phyloP scores from a whole-genome alignment of 768 basidiomycete genomes.

The Daedaleopsis sinensis region DNA sequence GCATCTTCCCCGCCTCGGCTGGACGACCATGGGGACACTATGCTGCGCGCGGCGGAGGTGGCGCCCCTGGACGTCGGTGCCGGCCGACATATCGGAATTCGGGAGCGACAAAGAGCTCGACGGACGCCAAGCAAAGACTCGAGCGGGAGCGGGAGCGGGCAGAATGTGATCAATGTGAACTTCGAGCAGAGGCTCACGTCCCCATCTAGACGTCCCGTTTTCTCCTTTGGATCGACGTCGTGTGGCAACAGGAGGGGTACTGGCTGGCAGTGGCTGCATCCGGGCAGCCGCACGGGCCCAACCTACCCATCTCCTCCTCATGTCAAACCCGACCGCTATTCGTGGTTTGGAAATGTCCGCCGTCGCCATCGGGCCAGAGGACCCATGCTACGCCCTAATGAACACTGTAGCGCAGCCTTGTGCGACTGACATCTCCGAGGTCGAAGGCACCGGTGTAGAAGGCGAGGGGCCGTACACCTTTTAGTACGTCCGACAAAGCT shows the following conservation, averaged over 20 bases:
- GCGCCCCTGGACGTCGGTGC: constrained; percentile 46
- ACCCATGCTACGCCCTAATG: not conserved
- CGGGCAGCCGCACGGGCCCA: too few relatives aligned
- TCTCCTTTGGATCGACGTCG: too few relatives aligned
- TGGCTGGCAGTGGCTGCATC: too few relatives aligned
- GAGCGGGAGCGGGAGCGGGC: constrained; percentile 1
- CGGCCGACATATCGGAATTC: constrained; percentile 13
- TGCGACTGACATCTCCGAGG: not conserved
- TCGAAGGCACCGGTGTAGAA: not conserved
- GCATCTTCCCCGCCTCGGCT: too few relatives aligned
- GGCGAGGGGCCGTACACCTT: not conserved
- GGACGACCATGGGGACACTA: constrained; percentile 45
- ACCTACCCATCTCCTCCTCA: too few relatives aligned
- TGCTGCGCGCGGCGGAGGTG: constrained; percentile 53
- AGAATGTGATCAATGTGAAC: not conserved
- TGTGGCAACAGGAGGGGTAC: too few relatives aligned
- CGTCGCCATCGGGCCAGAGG: not conserved
- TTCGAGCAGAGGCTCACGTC: too few relatives aligned
- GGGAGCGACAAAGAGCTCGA: constrained; percentile 42
- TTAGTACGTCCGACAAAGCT: not conserved
- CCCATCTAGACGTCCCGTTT: too few relatives aligned
- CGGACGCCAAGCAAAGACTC: constrained; percentile 40
- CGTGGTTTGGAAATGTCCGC: not conserved
- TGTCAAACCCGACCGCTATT: not conserved
- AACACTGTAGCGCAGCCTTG: not conserved